Conservation (phyloP, 495 filamentous ascomycete species). For the Podospora australis region DNA sequence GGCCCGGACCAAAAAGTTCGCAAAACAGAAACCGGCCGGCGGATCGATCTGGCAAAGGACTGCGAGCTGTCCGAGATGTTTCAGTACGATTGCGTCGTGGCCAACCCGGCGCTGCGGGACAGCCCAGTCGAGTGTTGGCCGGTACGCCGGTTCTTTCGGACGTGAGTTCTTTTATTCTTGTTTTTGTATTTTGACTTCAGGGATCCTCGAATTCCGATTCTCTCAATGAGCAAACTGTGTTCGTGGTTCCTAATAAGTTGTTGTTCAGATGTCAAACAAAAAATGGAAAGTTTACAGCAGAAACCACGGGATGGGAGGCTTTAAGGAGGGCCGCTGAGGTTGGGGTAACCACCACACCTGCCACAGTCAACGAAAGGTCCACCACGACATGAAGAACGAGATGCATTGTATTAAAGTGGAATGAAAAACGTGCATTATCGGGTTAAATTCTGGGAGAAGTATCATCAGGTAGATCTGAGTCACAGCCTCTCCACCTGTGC, state of each 20-base stretch:
- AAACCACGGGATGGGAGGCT: constrained; percentile 76
- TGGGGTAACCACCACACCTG: constrained; percentile 2
- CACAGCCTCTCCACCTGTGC: too few relatives aligned
- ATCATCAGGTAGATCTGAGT: too few relatives aligned
- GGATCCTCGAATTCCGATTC: background rate
- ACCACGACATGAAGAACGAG: too few relatives aligned
- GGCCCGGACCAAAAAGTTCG: constrained; percentile 39
- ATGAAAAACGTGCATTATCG: too few relatives aligned
- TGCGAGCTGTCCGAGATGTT: constrained; percentile 72
- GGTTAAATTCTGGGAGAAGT: too few relatives aligned
- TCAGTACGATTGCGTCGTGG: constrained; percentile 73
- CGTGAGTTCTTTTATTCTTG: constrained; percentile 44
- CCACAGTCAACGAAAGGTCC: too few relatives aligned
- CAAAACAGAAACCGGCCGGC: constrained; percentile 39
- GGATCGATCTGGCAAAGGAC: constrained; percentile 51
- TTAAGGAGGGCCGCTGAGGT: background rate
- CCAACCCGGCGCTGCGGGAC: constrained; percentile 43
- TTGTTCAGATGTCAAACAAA: constrained; percentile 60
- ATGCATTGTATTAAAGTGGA: too few relatives aligned
- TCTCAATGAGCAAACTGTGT: background rate
- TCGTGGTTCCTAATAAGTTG: too few relatives aligned
- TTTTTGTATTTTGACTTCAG: constrained; percentile 9
- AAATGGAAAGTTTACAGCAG: constrained; percentile 57
- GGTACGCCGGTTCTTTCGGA: constrained; percentile 69
- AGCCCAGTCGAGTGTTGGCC: constrained; percentile 64